Evolutionary conservation across 441 rosid species (phyloP), one percentile per base, ranked within the genome.

Genomic region (Capsella rubella): DNA sequence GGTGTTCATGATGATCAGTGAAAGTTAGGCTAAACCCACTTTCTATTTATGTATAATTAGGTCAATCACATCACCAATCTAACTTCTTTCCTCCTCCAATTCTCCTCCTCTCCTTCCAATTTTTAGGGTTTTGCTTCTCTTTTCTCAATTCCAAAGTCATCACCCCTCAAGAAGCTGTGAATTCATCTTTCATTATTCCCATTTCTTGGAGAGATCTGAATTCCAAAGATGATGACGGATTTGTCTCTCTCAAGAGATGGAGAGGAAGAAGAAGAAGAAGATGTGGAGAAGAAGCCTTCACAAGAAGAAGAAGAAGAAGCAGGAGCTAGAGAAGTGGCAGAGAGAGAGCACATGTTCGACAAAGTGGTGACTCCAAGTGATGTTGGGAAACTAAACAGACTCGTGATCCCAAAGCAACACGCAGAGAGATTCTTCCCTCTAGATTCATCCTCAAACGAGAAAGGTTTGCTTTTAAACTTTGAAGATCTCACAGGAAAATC

Each of bases 391-490:
- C 88, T 94, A 40, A 94, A 94, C 79, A 79, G 99, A 25, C 90
- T 94, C 0, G 99, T 94, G 51, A 92, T 94, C 18, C 99, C 97
- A 4, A 94, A 94, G 83, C 97, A 94, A 71, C 94, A 94, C 72
- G 99, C 99, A 1, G 97, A 94, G 88, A 89, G 80, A 80, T 92
- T 71, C 86, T 94, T 94, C 83, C 99, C 99, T 6, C 79, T 94
- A 1, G 95, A 88, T 64, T 84, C 96, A 1, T 82, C 96, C 2
- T 78, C 92, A 0, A 87, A 81, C 75, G 96, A 92, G 53, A 95
- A 95, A 73, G 99, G 99, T 51, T 83, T 92, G 12, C 83, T 92
- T 46, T 57, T 94, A 74, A 92, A 90, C 78, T 94, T 94, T 40
- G 97, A 94, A 42, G 97, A 94, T 78, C 86, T 88, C 39, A 82